phyloP scores from a whole-genome alignment of 306 rosid species.

The Quercus glauca region DNA sequence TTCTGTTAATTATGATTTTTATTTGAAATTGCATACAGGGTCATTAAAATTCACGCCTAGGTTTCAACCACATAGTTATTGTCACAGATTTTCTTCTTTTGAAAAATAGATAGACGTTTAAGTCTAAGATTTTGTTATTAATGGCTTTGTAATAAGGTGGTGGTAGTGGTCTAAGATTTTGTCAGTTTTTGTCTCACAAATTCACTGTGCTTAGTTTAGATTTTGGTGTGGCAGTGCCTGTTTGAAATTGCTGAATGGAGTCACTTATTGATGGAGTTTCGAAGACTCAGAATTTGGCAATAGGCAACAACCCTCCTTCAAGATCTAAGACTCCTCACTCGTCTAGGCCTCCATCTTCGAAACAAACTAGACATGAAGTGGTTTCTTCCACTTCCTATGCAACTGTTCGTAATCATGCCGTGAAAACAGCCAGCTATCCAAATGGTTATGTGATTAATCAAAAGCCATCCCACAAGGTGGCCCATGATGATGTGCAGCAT shows the following conservation, averaged over 20 bases:
- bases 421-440: conserved; percentile 34
- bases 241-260: conserved; percentile 48
- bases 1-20: conserved; percentile 24
- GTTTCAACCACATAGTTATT: conserved; percentile 15
- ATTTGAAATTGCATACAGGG: conserved; percentile 31
- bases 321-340: conserved; percentile 41
- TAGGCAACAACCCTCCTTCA: conserved; percentile 39
- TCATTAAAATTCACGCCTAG: conserved; percentile 33
- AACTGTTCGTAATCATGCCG: conserved; percentile 34
- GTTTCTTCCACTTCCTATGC: conserved; percentile 43
- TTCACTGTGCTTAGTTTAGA: conserved; percentile 35
- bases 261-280: conserved; percentile 48
- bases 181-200: conserved; percentile 20
- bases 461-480: conserved; percentile 34
- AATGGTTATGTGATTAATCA: conserved; percentile 47
- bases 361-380: conserved; percentile 42
- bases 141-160: conserved; percentile 17
- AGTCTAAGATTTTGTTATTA: conserved; percentile 35
- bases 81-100: not conserved
- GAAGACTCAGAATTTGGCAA: conserved; percentile 45
- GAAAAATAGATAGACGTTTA: conserved; percentile 3
- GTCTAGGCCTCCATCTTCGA: conserved; percentile 41
- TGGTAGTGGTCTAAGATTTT: not conserved
- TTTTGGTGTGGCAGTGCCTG: conserved; percentile 31
- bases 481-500: conserved; percentile 7